Evolutionary conservation across 208 protist genomes (phyloP), one percentile per base, ranked within the genome.

Genomic region (Crithidia thermophila): DNA sequence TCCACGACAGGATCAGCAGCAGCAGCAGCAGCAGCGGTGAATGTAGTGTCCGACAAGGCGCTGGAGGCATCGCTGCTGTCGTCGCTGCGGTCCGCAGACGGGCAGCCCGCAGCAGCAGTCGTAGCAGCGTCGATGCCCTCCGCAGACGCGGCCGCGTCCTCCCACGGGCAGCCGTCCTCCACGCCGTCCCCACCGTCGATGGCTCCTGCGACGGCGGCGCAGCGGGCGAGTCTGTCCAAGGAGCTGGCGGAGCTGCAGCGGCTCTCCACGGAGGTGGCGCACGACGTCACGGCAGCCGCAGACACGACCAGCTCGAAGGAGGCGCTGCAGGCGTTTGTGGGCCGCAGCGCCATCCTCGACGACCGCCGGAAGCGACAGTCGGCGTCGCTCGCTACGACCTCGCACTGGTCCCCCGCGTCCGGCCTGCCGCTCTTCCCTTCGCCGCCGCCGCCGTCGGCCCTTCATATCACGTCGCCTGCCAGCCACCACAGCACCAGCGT

Each of bases 271-370:
- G 51, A 55, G 23, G 42, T 75, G 37, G 69, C 61, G 27, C 61
- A 43, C 0, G 69, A 75, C 10, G 31, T 75, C 4, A 43, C 69
- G 7, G n/a, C 27, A 0, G 69, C 50, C 10, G 46, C 64, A 2
- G 28, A 10, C 3, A 47, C 43, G 25, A 46, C 51, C 20, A 18
- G 14, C 4, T 18, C 27, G 3, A 64, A 52, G 43, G 55, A 63
- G 58, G 52, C 65, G 39, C 75, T 89, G 52, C 81, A 86, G 13
- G 60, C 52, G n/a, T 89, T 82, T 47, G 71, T 85, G 6, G 85
- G 85, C 33, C 86, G 82, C 28, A 91, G 85, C 66, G 78, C 67
- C 33, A 72, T 88, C 20, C 65, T 88, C 11, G 79, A 82, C 5
- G 56, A 88, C 43, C 67, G 75, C 33, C 68, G 75, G 42, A 70